phyloP scores from a whole-genome alignment of 345 rosid species.

The Eucalyptus brandiana region DNA sequence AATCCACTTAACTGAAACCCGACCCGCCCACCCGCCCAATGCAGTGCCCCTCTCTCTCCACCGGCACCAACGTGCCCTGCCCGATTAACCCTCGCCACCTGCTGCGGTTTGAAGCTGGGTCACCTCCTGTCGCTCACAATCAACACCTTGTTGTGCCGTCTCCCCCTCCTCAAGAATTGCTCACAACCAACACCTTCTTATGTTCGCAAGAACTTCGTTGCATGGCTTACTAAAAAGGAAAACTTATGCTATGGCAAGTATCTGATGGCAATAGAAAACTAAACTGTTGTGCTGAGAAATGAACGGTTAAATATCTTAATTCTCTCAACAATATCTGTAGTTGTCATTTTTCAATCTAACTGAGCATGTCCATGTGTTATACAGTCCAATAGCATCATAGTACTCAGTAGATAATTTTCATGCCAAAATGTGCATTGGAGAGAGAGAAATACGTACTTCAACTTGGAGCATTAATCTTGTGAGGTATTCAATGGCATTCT shows the following conservation, averaged over 20 bases:
- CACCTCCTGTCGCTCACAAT: neutral
- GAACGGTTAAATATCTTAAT: neutral
- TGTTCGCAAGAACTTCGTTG: neutral
- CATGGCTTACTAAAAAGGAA: neutral
- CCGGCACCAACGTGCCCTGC: neutral
- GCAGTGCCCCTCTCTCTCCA: neutral
- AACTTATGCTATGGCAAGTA: neutral
- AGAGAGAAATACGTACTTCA: neutral
- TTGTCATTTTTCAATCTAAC: neutral
- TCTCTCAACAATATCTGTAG: neutral
- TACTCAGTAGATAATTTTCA: neutral
- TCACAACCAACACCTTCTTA: neutral
- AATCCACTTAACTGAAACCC: neutral
- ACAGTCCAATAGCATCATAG: neutral
- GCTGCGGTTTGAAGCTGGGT: neutral
- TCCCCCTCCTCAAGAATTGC: neutral
- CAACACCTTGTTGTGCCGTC: neutral
- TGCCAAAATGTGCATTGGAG: neutral
- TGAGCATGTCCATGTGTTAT: neutral
- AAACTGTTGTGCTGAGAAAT: neutral
- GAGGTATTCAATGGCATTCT: neutral
- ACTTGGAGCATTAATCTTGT: neutral
- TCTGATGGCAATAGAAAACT: neutral
- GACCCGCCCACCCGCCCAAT: neutral
- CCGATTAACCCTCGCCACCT: neutral